Conservation (phyloP, 306 rosid species). For the Boehmeria nivea region DNA sequence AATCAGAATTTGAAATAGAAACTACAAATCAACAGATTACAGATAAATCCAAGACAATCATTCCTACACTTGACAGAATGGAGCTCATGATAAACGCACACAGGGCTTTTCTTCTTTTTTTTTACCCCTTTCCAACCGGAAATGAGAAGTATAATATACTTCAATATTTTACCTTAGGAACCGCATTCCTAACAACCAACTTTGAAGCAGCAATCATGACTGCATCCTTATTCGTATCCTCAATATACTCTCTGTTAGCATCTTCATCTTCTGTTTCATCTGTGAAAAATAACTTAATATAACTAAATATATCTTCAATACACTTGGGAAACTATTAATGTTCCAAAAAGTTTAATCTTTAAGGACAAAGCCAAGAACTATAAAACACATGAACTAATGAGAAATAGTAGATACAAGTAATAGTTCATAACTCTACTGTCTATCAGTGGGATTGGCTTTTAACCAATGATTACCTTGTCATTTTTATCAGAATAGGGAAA, state of each 20-base stretch:
- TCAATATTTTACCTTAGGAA: conserved; percentile 72
- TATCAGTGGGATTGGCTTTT: no score
- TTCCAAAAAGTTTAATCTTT: neutral
- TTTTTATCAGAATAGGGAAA: no score
- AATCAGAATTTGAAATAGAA: neutral
- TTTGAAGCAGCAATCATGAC: conserved; percentile 74
- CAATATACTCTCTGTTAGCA: conserved; percentile 62
- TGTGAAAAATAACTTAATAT: conserved; percentile 24
- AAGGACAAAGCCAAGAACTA: no score
- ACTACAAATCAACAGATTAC: neutral
- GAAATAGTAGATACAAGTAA: no score
- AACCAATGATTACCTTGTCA: no score
- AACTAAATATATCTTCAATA: neutral
- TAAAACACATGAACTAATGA: no score
- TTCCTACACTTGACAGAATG: neutral
- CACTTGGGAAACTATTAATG: neutral
- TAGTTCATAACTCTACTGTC: no score
- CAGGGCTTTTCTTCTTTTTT: neutral
- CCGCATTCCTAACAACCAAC: conserved; percentile 53
- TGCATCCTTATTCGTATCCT: conserved; percentile 70
- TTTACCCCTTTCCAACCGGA: no score
- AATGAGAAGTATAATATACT: neutral
- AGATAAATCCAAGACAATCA: neutral
- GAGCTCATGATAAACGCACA: neutral
- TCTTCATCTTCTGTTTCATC: conserved; percentile 87